Evolutionary conservation across 257 asterid genomes (phyloP), one percentile per base, ranked within the genome.

Genomic region (Solanum peruvianum): DNA sequence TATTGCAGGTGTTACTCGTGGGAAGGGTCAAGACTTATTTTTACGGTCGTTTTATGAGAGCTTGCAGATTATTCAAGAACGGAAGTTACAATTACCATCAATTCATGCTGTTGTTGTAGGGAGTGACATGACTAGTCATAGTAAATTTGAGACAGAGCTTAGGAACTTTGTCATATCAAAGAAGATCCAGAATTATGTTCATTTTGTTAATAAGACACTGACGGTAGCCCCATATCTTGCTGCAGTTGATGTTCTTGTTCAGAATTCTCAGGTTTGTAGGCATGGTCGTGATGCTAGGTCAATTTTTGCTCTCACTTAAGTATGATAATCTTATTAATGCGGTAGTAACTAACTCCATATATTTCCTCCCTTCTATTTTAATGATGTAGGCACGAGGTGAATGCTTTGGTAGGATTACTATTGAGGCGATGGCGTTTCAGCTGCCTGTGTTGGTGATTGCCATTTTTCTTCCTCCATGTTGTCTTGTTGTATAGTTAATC

Each of bases 391-490:
- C 94, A 42, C 96, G 99, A 47, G 99, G 98, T 83, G 99, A 97
- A 89, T 95, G 99, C 88, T 97, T 97, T 89, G 99, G 99, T 86
- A 94, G 99, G 93, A 97, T 97, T 84, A 97, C 98, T 39, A 97
- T 97, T 89, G 99, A 97, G 92, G 99, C 99, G 82, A 97, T 97
- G 99, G 99, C 99, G 42, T 97, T 97, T 90, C 94, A 94, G 94
- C 93, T 97, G 85, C 98, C 99, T 85, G 98, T 95, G 81, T 89
- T 94, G 97, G 99, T 97, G 89, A 92, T 42, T 67, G 93, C 85
- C 73, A 87, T 69, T 42, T 42, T 66, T 9, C 21, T 15, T 78
- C 86, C 60, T 49, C 35, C 27, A 75, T 75, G 27, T 69, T 27
- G 44, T 14, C 41, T 80, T 80, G 84, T 47, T 80, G 41, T 27